Conservation (phyloP, 139 green algal species). For the Volvox africanus region DNA sequence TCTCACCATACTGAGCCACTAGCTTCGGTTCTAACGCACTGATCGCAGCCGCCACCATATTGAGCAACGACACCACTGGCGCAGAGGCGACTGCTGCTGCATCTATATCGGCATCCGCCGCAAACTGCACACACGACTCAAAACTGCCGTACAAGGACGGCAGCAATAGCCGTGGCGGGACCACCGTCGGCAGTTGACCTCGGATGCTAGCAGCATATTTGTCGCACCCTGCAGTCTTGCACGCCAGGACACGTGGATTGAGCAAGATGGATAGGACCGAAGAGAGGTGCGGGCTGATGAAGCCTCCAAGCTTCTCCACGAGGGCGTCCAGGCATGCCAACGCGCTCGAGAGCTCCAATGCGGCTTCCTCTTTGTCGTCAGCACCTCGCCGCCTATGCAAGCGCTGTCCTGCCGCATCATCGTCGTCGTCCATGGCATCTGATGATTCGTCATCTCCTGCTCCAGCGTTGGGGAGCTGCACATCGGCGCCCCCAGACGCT, state of each 20-base stretch:
- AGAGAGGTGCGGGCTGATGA: slow-evolving; percentile 79
- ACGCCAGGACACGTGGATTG: slow-evolving; percentile 60
- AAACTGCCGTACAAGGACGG: slow-evolving; percentile 63
- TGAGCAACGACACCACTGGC: slow-evolving; percentile 59
- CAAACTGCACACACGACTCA: not conserved
- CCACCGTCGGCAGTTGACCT: slow-evolving; percentile 46
- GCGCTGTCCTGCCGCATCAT: not conserved
- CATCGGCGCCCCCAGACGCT: not conserved
- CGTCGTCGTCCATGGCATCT: not conserved
- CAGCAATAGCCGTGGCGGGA: slow-evolving; percentile 82
- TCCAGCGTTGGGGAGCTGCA: not conserved
- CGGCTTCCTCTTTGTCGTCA: slow-evolving; percentile 41
- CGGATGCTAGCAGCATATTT: slow-evolving; percentile 54
- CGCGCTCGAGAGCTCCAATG: slow-evolving; percentile 70
- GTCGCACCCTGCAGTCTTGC: slow-evolving; percentile 39
- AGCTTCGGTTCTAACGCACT: slow-evolving; percentile 68
- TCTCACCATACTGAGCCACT: slow-evolving; percentile 68
- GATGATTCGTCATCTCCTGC: not conserved
- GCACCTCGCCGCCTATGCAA: no score
- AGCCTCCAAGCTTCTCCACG: slow-evolving; percentile 70
- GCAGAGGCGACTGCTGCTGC: not conserved
- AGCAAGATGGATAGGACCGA: slow-evolving; percentile 75
- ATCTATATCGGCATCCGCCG: not conserved
- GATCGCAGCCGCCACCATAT: slow-evolving; percentile 37
- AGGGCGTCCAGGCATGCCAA: slow-evolving; percentile 78